Conservation (phyloP, 768 basidiomycete genomes). For the Boletus barrowsii region DNA sequence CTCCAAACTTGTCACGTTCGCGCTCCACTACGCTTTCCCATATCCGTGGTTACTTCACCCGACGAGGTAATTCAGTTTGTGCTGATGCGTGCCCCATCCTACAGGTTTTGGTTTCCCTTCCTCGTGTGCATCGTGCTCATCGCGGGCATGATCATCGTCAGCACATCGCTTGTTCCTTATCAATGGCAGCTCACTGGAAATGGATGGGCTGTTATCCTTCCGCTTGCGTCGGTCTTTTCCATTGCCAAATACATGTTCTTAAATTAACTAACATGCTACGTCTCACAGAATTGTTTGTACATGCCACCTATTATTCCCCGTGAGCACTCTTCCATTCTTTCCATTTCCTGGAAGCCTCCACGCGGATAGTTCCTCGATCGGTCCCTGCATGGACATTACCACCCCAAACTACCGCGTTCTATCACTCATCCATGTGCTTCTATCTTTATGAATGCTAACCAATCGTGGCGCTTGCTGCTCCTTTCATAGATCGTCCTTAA, state of each 20-base stretch:
- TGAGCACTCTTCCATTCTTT: constrained; percentile 36
- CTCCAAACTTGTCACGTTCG: background rate
- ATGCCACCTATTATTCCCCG: constrained; percentile 75
- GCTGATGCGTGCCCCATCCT: constrained; percentile 16
- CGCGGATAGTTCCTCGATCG: constrained; percentile 1
- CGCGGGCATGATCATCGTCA: constrained; percentile 60
- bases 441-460: constrained; percentile 12
- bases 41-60: background rate
- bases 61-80: constrained; percentile 1
- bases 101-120: constrained; percentile 34
- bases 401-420: constrained; percentile 1
- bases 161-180: constrained; percentile 50
- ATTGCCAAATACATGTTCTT: background rate
- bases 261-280: background rate
- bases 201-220: constrained; percentile 73
- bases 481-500: constrained; percentile 69
- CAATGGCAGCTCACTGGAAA: constrained; percentile 62
- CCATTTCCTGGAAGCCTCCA: background rate
- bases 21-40: background rate
- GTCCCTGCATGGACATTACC: constrained; percentile 24
- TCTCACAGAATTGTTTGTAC: constrained; percentile 51
- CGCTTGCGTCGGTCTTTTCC: constrained; percentile 55
- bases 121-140: constrained; percentile 52
- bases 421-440: background rate
- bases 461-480: background rate